Percentiles rank a stretch among this genome's conserved stretches.
These are phyloP conservation scores for Pyrenopolyporus hunteri DNA, from an alignment of 495 filamentous ascomycete genomes.

Conservation along the genomic window DNA sequence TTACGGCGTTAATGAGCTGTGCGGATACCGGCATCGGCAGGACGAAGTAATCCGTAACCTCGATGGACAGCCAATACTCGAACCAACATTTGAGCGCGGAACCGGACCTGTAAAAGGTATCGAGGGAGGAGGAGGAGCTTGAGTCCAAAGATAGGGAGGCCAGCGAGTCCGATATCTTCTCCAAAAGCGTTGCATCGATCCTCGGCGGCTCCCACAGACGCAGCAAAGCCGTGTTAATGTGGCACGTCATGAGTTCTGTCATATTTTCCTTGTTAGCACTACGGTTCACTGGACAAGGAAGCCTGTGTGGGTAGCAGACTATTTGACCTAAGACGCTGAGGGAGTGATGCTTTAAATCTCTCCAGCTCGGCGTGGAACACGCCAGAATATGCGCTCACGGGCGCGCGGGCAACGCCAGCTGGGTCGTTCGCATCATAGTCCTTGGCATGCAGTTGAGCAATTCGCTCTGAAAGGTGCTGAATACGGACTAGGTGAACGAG, in stretches of 20 bases:
- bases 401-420: constrained; percentile 21
- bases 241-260: constrained; percentile 33
- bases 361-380: constrained; percentile 45
- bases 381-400: constrained; percentile 30
- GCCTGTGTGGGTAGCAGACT: constrained; percentile 6
- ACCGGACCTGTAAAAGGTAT: constrained; percentile 43
- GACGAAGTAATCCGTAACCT: constrained; percentile 45
- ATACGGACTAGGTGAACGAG: constrained; percentile 45
- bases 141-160: constrained; percentile 39
- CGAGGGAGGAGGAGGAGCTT: constrained; percentile 40
- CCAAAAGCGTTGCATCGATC: constrained; percentile 34
- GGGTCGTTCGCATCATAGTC: constrained; percentile 20
- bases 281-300: neutral
- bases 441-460: constrained; percentile 39
- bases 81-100: constrained; percentile 48
- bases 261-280: neutral
- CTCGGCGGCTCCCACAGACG: constrained; percentile 42
- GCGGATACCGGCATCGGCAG: constrained; percentile 44
- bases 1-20: constrained; percentile 50
- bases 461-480: constrained; percentile 48
- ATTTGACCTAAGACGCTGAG: constrained; percentile 33
- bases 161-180: constrained; percentile 43
- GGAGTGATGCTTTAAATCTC: constrained; percentile 33
- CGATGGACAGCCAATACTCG: constrained; percentile 48
- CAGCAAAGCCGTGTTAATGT: constrained; percentile 34